A percentile compares a stretch with the other conserved stretches of the same genome.
Evolutionary conservation across 208 protist species (phyloP).

Genomic region (Naegleria fowleri): DNA sequence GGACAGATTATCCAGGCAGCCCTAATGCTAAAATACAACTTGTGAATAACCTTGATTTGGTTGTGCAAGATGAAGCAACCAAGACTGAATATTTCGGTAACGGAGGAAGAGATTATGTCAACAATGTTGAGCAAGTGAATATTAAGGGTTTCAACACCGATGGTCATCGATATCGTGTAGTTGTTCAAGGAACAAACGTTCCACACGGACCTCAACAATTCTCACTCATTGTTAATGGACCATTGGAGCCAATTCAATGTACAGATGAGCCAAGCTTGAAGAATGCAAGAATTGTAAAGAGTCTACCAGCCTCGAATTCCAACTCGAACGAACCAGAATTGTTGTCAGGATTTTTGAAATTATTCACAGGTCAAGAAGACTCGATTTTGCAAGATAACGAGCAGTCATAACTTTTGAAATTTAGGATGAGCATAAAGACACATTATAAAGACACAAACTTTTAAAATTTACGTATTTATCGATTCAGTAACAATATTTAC

Average conservation of each 20-base stretch:
- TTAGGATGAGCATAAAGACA: no score
- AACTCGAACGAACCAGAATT: neutral
- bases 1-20: slow-evolving; percentile 62
- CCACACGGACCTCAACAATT: slow-evolving; percentile 22
- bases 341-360: neutral
- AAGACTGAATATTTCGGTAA: no score
- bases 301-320: neutral
- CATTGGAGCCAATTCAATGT: neutral
- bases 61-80: neutral
- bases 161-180: neutral
- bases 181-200: slow-evolving; percentile 5
- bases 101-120: slow-evolving; percentile 15
- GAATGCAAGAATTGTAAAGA: neutral
- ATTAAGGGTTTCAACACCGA: neutral
- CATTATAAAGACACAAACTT: no score
- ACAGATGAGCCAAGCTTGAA: neutral
- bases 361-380: no score
- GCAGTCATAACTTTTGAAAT: no score
- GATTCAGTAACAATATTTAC: no score
- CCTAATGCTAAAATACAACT: neutral
- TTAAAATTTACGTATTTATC: no score
- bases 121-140: slow-evolving; percentile 19
- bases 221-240: slow-evolving; percentile 21
- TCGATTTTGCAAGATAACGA: no score
- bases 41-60: slow-evolving; percentile 15